These are phyloP conservation scores for Microcos paniculata DNA, from an alignment of 345 rosid genomes.

Conservation along the genomic window DNA sequence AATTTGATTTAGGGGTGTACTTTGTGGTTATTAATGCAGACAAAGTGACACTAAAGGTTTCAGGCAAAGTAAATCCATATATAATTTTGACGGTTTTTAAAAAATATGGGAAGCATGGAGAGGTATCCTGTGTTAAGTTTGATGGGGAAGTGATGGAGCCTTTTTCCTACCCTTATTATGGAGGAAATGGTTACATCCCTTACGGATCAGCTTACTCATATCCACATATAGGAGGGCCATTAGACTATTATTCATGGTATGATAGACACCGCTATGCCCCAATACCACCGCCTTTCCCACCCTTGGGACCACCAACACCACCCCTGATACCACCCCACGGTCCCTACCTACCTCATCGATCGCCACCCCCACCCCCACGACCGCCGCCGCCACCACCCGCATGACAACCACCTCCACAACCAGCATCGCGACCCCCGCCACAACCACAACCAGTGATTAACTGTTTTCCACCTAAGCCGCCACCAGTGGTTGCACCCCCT, in stretches of 20 bases:
- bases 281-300: neutral
- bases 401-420: neutral
- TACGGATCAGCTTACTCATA: neutral
- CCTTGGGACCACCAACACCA: neutral
- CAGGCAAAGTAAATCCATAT: conserved; percentile 19
- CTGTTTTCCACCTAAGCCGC: conserved; percentile 8
- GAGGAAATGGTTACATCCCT: conserved; percentile 12
- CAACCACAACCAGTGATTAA: neutral
- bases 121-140: conserved; percentile 13
- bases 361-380: neutral
- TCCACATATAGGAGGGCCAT: conserved; percentile 1
- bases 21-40: conserved; percentile 23
- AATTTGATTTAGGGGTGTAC: conserved; percentile 9
- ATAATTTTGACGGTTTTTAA: conserved; percentile 17
- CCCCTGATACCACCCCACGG: neutral
- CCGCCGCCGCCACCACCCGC: neutral
- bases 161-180: neutral
- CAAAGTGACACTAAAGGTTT: conserved; percentile 17
- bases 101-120: conserved; percentile 25
- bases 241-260: neutral
- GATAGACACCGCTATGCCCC: neutral
- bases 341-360: neutral
- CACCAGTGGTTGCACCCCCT: neutral
- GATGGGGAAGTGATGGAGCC: conserved; percentile 8
- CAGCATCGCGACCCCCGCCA: neutral